Evolutionary conservation across 768 basidiomycete species (phyloP).

Genomic region (Phaeotremella fagi): DNA sequence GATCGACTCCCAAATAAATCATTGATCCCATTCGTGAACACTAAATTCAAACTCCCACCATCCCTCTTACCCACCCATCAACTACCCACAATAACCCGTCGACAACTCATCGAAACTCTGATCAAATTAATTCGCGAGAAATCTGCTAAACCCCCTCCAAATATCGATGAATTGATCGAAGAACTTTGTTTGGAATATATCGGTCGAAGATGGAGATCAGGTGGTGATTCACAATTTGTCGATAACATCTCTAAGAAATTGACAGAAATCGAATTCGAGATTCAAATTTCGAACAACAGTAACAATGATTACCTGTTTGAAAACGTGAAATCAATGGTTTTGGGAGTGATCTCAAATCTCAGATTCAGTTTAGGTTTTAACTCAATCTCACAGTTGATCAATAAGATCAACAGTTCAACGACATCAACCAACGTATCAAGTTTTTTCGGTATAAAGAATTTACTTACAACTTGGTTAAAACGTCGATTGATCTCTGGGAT

Average conservation of each 20-base stretch:
- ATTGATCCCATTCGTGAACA: background rate
- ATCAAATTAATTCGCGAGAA: background rate
- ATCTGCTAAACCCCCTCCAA: constrained; percentile 1
- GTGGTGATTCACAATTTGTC: constrained; percentile 1
- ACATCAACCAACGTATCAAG: too few species aligned
- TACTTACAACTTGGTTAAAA: constrained; percentile 7
- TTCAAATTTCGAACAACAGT: constrained; percentile 18
- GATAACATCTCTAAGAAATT: constrained; percentile 31
- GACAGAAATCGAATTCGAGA: constrained; percentile 34
- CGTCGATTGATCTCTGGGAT: constrained; percentile 7
- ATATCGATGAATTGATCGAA: constrained; percentile 1
- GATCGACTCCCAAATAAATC: too few species aligned
- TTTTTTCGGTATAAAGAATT: constrained; percentile 1
- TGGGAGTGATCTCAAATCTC: constrained; percentile 25
- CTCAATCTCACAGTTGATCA: constrained; percentile 26
- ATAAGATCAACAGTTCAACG: constrained; percentile 23
- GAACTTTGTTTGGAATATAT: constrained; percentile 32
- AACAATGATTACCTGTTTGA: too few species aligned
- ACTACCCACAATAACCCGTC: constrained; percentile 3
- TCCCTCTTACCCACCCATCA: background rate
- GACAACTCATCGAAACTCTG: constrained; percentile 22
- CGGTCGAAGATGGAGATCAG: constrained; percentile 13
- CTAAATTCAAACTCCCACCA: constrained; percentile 4
- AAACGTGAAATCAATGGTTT: constrained; percentile 8
- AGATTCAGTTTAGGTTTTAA: constrained; percentile 28